Percentiles rank a stretch among this genome's conserved stretches.
Evolutionary conservation across 225 moss, liverwort and hornwort species (phyloP).

Genomic region (Asterella californica): DNA sequence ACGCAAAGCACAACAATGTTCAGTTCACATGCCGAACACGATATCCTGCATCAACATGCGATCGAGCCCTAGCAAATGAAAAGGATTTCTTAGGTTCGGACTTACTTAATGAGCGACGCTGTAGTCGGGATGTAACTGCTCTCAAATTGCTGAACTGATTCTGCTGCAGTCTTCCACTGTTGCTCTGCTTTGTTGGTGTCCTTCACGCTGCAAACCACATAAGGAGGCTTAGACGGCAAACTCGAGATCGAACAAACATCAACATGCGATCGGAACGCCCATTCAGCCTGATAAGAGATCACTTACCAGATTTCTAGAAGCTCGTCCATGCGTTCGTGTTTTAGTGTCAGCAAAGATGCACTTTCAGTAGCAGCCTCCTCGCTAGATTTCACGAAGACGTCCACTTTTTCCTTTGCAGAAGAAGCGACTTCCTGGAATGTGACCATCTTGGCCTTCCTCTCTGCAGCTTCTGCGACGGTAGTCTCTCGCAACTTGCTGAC

Average conservation of each 20-base stretch:
- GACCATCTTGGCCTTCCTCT: constrained; percentile 47
- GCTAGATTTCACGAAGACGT: constrained; percentile 49
- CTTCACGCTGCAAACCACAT: constrained; percentile 43
- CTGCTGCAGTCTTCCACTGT: constrained; percentile 66
- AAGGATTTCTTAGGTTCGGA: neutral
- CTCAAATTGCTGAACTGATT: constrained; percentile 54
- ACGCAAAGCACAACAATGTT: neutral
- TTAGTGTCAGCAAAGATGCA: constrained; percentile 46
- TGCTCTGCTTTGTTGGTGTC: constrained; percentile 57
- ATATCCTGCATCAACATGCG: neutral
- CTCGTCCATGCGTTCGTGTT: constrained; percentile 64
- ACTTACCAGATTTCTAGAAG: constrained; percentile 63
- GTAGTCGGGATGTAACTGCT: constrained; percentile 49
- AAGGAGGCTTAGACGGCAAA: neutral
- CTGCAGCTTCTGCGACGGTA: constrained; percentile 46
- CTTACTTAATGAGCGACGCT: constrained; percentile 48
- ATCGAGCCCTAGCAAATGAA: neutral
- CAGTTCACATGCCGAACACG: neutral
- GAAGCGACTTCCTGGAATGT: constrained; percentile 59
- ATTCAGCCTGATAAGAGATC: neutral
- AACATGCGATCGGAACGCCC: neutral
- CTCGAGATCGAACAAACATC: neutral
- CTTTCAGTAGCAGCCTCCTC: constrained; percentile 53
- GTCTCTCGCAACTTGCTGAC: constrained; percentile 61
- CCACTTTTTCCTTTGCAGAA: constrained; percentile 48